phyloP scores from a whole-genome alignment of 805 yeast genomes.

The Candida pseudoglaebosa region DNA sequence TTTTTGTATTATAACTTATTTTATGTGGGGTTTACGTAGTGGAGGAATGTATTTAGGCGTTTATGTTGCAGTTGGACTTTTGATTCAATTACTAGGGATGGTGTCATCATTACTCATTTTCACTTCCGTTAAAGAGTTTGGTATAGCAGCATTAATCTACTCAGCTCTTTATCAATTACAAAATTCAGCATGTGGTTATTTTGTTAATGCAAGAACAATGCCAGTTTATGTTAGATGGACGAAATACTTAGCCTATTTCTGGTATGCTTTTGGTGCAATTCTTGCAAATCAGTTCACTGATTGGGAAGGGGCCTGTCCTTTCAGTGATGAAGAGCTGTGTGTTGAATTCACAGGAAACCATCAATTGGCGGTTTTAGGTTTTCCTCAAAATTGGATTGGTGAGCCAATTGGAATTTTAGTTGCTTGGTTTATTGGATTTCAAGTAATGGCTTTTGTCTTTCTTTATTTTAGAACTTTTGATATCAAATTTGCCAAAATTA shows the following conservation, averaged over 20 bases:
- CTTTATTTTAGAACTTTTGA: slow-evolving; percentile 50
- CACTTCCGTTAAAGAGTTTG: slow-evolving; percentile 55
- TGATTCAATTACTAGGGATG: slow-evolving; percentile 55
- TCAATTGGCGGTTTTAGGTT: slow-evolving; percentile 56
- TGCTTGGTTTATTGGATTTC: slow-evolving; percentile 57
- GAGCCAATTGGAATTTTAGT: slow-evolving; percentile 60
- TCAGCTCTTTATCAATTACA: slow-evolving; percentile 67
- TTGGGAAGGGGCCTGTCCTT: slow-evolving; percentile 58
- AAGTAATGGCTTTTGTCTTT: slow-evolving; percentile 45
- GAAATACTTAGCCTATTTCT: slow-evolving; percentile 68
- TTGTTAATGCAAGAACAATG: slow-evolving; percentile 65
- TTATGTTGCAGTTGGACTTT: slow-evolving; percentile 54
- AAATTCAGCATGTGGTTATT: slow-evolving; percentile 77
- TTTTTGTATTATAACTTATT: slow-evolving; percentile 61
- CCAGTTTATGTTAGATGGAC: slow-evolving; percentile 88
- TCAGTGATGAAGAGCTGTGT: slow-evolving; percentile 20
- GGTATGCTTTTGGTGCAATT: slow-evolving; percentile 74
- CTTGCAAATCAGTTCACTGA: slow-evolving; percentile 62
- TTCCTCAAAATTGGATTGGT: slow-evolving; percentile 57
- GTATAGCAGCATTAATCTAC: slow-evolving; percentile 55
- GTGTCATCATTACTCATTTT: slow-evolving; percentile 51
- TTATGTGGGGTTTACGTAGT: slow-evolving; percentile 67
- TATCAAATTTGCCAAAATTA: slow-evolving; percentile 43
- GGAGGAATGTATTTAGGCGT: slow-evolving; percentile 50
- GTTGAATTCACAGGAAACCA: slow-evolving; percentile 50